A percentile compares a stretch with the other conserved stretches of the same genome.
phyloP scores from a whole-genome alignment of 2,329 filamentous ascomycete species.

The Xylariaceae sp. region DNA sequence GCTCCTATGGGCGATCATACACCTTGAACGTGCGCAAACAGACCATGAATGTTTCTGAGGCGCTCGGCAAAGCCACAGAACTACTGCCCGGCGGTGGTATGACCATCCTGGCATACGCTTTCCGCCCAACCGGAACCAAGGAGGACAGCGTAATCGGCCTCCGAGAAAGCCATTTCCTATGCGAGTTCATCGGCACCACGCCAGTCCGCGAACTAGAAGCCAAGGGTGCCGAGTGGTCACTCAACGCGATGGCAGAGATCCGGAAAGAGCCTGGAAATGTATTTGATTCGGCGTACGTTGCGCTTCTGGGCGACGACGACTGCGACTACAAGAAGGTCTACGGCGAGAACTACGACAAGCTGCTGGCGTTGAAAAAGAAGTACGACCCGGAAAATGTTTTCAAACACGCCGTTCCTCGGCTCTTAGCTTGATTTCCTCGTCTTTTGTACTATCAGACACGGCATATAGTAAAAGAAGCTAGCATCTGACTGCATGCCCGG shows the following conservation, averaged over 20 bases:
- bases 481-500: no score
- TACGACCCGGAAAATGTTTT: slow-evolving; percentile 38
- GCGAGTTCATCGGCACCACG: slow-evolving; percentile 35
- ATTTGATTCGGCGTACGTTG: slow-evolving; percentile 33
- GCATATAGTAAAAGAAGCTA: no score
- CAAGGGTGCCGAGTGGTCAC: slow-evolving; percentile 27
- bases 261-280: slow-evolving; percentile 27
- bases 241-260: slow-evolving; percentile 18
- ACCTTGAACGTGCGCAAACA: slow-evolving; percentile 25
- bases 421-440: slow-evolving; percentile 3
- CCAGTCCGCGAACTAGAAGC: slow-evolving; percentile 23
- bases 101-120: slow-evolving; percentile 31
- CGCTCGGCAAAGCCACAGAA: slow-evolving; percentile 26
- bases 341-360: slow-evolving; percentile 27
- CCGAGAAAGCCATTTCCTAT: slow-evolving; percentile 33
- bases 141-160: slow-evolving; percentile 27
- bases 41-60: slow-evolving; percentile 26
- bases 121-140: slow-evolving; percentile 24
- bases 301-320: slow-evolving; percentile 29
- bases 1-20: slow-evolving; percentile 21
- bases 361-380: slow-evolving; percentile 31
- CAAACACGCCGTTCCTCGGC: slow-evolving; percentile 23
- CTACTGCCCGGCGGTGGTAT: slow-evolving; percentile 26
- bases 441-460: no score
- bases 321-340: slow-evolving; percentile 32